Percentiles rank a stretch among this genome's conserved stretches.
Evolutionary conservation across 2,329 filamentous ascomycete genomes (phyloP).

Genomic region (Bipolaris oryzae): DNA sequence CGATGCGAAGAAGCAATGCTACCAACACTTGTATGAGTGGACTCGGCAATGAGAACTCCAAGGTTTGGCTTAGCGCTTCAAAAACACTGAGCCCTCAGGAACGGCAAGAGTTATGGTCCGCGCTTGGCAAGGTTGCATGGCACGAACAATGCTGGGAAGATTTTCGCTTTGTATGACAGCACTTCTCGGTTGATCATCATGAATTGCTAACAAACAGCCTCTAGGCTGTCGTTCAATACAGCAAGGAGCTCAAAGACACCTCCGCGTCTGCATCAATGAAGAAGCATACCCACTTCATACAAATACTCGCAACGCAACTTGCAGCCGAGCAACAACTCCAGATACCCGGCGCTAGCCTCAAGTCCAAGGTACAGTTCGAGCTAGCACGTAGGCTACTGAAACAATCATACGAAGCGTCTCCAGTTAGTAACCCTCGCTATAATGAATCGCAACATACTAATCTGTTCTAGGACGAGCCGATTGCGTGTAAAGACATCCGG

Average conservation of each 20-base stretch:
- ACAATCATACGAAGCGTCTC: constrained; percentile 34
- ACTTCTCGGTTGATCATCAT: not conserved
- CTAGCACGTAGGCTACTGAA: constrained; percentile 35
- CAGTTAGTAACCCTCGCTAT: constrained; percentile 18
- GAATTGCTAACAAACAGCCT: constrained; percentile 12
- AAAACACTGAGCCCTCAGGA: constrained; percentile 31
- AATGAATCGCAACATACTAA: constrained; percentile 13
- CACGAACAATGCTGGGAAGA: constrained; percentile 44
- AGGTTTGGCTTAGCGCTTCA: constrained; percentile 39
- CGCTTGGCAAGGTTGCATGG: constrained; percentile 36
- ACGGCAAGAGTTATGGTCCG: constrained; percentile 36
- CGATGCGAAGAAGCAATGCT: constrained; percentile 16
- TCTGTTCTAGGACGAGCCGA: constrained; percentile 28
- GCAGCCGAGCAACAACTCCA: constrained; percentile 31
- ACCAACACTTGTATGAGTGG: constrained; percentile 13
- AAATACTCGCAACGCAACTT: constrained; percentile 39
- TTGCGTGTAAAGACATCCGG: constrained; percentile 37
- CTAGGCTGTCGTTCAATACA: constrained; percentile 39
- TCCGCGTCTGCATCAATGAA: constrained; percentile 20
- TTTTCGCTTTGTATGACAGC: constrained; percentile 36
- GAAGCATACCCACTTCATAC: constrained; percentile 34
- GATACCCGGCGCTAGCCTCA: constrained; percentile 22
- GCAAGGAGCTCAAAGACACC: constrained; percentile 28
- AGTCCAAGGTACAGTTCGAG: constrained; percentile 25
- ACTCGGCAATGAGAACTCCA: constrained; percentile 28